Percentiles rank a stretch among this genome's conserved stretches.
phyloP scores from a whole-genome alignment of 2,329 filamentous ascomycete genomes.

The Lomentospora prolificans region DNA sequence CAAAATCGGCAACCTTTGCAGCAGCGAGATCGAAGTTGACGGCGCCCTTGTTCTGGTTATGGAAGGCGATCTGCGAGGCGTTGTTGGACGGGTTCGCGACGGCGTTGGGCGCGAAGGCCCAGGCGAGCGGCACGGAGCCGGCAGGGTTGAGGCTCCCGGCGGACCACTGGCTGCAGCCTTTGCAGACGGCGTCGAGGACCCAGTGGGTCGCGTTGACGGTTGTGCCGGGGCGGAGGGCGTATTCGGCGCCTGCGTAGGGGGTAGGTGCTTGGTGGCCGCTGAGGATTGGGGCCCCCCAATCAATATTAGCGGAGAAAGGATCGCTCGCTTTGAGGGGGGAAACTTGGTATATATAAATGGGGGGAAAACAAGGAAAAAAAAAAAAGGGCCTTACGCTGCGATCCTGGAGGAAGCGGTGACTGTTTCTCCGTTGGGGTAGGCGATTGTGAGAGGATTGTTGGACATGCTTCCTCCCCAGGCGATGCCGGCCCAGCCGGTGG shows the following conservation, averaged over 20 bases:
- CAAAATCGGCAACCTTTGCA: slow-evolving; percentile 23
- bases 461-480: slow-evolving; percentile 35
- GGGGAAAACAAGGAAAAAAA: slow-evolving; percentile 4
- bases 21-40: slow-evolving; percentile 26
- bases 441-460: slow-evolving; percentile 30
- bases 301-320: slow-evolving; percentile 1
- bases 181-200: slow-evolving; percentile 24
- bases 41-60: slow-evolving; percentile 28
- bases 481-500: slow-evolving; percentile 32
- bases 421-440: slow-evolving; percentile 29
- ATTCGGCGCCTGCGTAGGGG: slow-evolving; percentile 20
- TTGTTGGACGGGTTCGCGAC: slow-evolving; percentile 27
- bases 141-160: slow-evolving; percentile 27
- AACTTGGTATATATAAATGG: not conserved
- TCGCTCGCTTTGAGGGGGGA: not conserved
- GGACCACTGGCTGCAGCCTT: slow-evolving; percentile 31
- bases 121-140: slow-evolving; percentile 25
- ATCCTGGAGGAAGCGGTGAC: slow-evolving; percentile 26
- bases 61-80: slow-evolving; percentile 28
- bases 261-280: slow-evolving; percentile 25
- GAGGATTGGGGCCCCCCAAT: too few species aligned
- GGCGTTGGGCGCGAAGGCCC: slow-evolving; percentile 24
- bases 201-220: slow-evolving; percentile 23
- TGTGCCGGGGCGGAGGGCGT: slow-evolving; percentile 25
- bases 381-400: slow-evolving; percentile 20